phyloP scores from a whole-genome alignment of 805 yeast species.

The Teunomyces panamensis region DNA sequence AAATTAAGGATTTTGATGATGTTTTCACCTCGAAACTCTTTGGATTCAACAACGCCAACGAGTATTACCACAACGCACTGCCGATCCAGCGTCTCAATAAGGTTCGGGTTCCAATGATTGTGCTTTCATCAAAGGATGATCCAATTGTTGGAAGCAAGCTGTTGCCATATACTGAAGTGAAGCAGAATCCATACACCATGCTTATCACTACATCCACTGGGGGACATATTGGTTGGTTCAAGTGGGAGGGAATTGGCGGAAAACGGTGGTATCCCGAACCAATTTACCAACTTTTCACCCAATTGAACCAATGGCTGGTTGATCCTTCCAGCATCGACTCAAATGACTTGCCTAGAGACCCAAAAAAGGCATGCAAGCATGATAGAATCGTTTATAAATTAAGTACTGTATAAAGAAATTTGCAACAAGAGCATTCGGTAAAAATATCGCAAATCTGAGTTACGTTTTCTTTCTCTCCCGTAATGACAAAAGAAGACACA shows the following conservation, averaged over 20 bases:
- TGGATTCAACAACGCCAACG: constrained; percentile 60
- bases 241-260: constrained; percentile 14
- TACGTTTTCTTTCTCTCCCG: too few species aligned
- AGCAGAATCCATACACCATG: constrained; percentile 55
- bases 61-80: constrained; percentile 65
- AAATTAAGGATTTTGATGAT: constrained; percentile 58
- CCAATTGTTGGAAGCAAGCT: constrained; percentile 57
- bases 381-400: constrained; percentile 25
- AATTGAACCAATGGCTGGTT: constrained; percentile 28
- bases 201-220: constrained; percentile 62
- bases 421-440: not conserved
- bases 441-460: not conserved
- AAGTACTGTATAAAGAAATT: not conserved
- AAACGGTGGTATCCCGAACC: constrained; percentile 41
- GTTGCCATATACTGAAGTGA: constrained; percentile 50
- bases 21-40: constrained; percentile 57
- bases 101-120: constrained; percentile 59
- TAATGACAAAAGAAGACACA: not conserved
- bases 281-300: constrained; percentile 30
- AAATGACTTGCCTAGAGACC: constrained; percentile 26
- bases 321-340: constrained; percentile 10
- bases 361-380: constrained; percentile 29
- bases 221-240: constrained; percentile 64
- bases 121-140: constrained; percentile 64
- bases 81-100: constrained; percentile 55